phyloP scores from a whole-genome alignment of 305 asterid genomes.

The Fraxinus latifolia region DNA sequence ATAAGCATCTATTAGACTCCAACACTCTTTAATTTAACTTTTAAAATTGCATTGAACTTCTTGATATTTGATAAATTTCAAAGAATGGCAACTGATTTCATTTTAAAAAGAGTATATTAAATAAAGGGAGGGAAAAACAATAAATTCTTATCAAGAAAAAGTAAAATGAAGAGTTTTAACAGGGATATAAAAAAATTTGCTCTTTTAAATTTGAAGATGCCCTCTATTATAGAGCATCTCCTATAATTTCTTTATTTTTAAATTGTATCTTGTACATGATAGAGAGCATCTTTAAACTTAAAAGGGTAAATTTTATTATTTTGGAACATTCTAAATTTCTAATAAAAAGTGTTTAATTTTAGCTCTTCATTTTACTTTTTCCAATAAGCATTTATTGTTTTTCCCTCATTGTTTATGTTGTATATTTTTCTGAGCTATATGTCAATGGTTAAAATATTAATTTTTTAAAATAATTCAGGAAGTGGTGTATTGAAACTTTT shows the following conservation, averaged over 20 bases:
- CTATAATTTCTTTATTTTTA: neutral
- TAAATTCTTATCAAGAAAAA: neutral
- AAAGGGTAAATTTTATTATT: neutral
- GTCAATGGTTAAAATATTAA: neutral
- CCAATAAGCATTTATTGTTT: neutral
- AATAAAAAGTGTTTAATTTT: neutral
- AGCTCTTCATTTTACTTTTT: neutral
- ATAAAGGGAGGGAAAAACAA: neutral
- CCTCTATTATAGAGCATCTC: neutral
- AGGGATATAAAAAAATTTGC: neutral
- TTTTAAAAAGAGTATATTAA: neutral
- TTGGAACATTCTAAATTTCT: neutral
- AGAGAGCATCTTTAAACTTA: neutral
- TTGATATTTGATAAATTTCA: neutral
- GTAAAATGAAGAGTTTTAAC: neutral
- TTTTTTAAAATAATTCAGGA: neutral
- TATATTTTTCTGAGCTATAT: neutral
- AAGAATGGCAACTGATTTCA: neutral
- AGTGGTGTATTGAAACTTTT: neutral
- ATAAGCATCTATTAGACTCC: neutral
- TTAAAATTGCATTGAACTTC: neutral
- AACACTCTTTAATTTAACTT: neutral
- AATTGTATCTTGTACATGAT: neutral
- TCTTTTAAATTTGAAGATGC: neutral
- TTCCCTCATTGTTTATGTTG: neutral